Evolutionary conservation across 2,329 filamentous ascomycete species (phyloP).

Genomic region (Amesomyces nigricolor): DNA sequence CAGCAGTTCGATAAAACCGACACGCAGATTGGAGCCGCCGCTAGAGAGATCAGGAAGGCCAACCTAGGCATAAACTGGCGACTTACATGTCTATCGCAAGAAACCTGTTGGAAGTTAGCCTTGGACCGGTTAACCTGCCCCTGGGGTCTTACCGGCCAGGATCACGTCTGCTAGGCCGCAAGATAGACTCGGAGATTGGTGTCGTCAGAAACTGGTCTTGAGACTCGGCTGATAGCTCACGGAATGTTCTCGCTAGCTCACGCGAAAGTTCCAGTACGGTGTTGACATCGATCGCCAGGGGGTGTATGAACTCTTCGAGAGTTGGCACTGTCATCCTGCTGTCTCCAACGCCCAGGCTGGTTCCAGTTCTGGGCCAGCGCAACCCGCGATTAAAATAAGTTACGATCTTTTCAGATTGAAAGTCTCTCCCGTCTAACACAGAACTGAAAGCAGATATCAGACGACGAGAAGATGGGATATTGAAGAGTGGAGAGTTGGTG

Average conservation of each 20-base stretch:
- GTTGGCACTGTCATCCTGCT: constrained; percentile 11
- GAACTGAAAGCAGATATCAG: too few relatives aligned
- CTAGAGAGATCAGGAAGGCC: constrained; percentile 31
- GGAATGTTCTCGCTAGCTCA: constrained; percentile 44
- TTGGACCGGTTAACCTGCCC: constrained; percentile 12
- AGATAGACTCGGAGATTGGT: constrained; percentile 54
- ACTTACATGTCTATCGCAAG: constrained; percentile 62
- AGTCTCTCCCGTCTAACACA: too few relatives aligned
- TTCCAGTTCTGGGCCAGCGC: too few relatives aligned
- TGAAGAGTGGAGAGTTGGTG: too few relatives aligned
- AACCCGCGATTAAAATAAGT: too few relatives aligned
- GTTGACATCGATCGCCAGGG: constrained; percentile 44
- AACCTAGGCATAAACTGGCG: constrained; percentile 5
- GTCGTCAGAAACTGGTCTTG: constrained; percentile 54
- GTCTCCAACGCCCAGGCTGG: too few relatives aligned
- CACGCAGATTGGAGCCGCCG: constrained; percentile 63
- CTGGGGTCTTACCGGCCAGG: constrained; percentile 42
- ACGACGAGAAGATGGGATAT: too few relatives aligned
- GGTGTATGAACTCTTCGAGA: constrained; percentile 44
- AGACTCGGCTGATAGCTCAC: constrained; percentile 46
- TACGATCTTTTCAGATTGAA: too few relatives aligned
- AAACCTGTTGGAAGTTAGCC: constrained; percentile 38
- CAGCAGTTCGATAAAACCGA: constrained; percentile 60
- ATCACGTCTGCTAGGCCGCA: constrained; percentile 42
- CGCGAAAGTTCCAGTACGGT: constrained; percentile 44